Evolutionary conservation across 768 basidiomycete genomes (phyloP), one percentile per base, ranked within the genome.

Genomic region (Xerocomus potaroensis): DNA sequence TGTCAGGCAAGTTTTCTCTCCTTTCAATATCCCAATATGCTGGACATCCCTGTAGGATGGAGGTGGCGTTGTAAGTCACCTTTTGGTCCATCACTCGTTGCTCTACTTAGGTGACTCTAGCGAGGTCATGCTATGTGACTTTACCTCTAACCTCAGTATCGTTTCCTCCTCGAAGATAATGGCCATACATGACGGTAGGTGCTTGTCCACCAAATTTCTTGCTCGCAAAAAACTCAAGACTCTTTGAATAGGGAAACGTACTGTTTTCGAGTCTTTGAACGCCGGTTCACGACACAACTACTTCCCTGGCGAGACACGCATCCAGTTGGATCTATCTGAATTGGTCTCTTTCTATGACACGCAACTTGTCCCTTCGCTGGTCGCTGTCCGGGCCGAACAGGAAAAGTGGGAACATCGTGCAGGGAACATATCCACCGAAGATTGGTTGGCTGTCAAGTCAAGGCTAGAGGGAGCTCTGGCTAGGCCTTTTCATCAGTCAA

Each of bases 111-210:
- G 5, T 5, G 22, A n/a, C 9, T 12, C 39, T 41, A 77, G 74
- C 48, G 77, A 78, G 59, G 60, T 75, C n/a, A 74, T 76, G 70
- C 58, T 76, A 7, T 78, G 76, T 50, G 65, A 76, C 50, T 75
- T 78, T 48, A 66, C 60, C 1, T 51, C 59, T 1, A 72, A 72
- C 6, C 58, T 77, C 5, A 57, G 70, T 12, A 51, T 65, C 1
- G 66, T 72, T 7, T 72, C 76, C 12, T 70, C 72, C 53, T 53
- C 65, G 5, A 62, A 72, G 23, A 53, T 75, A 19, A 5, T 14
- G 4, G 4, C 16, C 7, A n/a, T 19, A 24, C 19, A n/a, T 19
- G 21, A 31, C 27, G 15, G 38, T 26, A 18, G 26, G 38, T 2
- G 4, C 11, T 5, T 16, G 24, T 24, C 38, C 5, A 5, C 14